Base-by-base conservation (phyloP, 768 basidiomycete species). In the Lentinula edodes region DNA sequence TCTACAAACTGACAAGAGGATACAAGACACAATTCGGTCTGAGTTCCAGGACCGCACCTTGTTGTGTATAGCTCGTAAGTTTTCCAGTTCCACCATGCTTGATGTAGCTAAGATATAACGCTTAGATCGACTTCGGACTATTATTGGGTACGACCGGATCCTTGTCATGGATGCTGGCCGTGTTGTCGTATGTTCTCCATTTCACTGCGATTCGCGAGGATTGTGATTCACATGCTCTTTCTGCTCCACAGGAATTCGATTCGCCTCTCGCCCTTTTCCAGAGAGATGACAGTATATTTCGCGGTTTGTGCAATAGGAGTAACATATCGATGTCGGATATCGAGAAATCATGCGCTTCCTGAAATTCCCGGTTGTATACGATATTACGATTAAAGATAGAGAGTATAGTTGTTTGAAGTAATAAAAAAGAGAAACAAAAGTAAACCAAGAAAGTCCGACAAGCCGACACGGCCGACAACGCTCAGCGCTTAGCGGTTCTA, bases 1-100 rank as follows among this genome's bases (percentile, higher is more conserved):
- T 61, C 79, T 80, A 61, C 84, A 83, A 66, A 88, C 86, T 2
- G 88, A 89, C 69, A 72, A 79, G 60, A 84, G 83, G 70, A 87
- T 90, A 60, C 88, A 90, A 64, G 75, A 82, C 54, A 89, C 89
- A 6, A 88, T 90, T 61, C 75, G 83, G 1, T 72, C 69, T 16
- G 80, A 81, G 70, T 90, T 89, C 73, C 71, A 70, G 32, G 80
- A 85, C 67, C 79, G 82, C 58, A 88, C 88, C 0, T 75, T 87
- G 34, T 67, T 88, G 28, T 86, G 83, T 68, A 87, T 87, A 61
- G 83, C 83, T 52, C 85, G 81, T 83, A 63, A 61, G 81, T 73
- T 5, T 7, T 18, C 13, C 3, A 28, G 12, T n/a, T 32, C 16
- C 15, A 15, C 35, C 18, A 16, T 3, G 3, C 3, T 7, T 45